Evolutionary conservation across 768 basidiomycete species (phyloP), one percentile per base, ranked within the genome.

Genomic region (Lactarius psammicola): DNA sequence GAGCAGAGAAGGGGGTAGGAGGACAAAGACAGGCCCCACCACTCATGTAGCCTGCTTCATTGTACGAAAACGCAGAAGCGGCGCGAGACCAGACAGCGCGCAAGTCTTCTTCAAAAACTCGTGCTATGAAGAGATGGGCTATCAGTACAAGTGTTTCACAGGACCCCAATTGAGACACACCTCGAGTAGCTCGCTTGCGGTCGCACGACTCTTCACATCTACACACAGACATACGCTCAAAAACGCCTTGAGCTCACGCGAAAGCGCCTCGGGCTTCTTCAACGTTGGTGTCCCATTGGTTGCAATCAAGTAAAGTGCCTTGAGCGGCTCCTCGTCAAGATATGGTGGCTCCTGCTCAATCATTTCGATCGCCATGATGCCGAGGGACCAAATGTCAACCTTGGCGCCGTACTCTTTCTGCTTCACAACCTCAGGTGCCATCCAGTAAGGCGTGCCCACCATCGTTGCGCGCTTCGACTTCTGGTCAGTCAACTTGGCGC

Each of bases 331-430:
- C 74, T 98, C 95, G 70, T 96, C 94, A 46, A 98, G 81, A 75
- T 97, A 96, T 7, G 95, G 95, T 2, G 95, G 95, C 76, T 97
- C 95, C 72, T 94, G 95, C 76, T 98, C 95, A 69, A 98, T 95
- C 95, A 98, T 98, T 82, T 98, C 94, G 67, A 98, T 98, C 5
- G 94, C 94, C 94, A 97, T 95, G 78, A 98, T 97, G 5, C 95
- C 95, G 10, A 97, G 84, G 15, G 92, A 94, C 95, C 95, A 97
- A 59, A 97, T 94, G 72, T 96, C 95, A 26, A 96, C 95, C 76
- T 96, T 96, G 30, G 94, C 92, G 55, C 95, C 94, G 73, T 97
- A 97, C 76, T 95, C 94, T 77, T 96, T 95, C 75, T 95, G 92
- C 78, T 94, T 95, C 72, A 97, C 94, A 60, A 97, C 94, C 76